Percentiles rank a stretch among this genome's conserved stretches.
These are phyloP conservation scores for Periglandula ipomoeae DNA, from an alignment of 2,329 filamentous ascomycete genomes.

Conservation along the genomic window DNA sequence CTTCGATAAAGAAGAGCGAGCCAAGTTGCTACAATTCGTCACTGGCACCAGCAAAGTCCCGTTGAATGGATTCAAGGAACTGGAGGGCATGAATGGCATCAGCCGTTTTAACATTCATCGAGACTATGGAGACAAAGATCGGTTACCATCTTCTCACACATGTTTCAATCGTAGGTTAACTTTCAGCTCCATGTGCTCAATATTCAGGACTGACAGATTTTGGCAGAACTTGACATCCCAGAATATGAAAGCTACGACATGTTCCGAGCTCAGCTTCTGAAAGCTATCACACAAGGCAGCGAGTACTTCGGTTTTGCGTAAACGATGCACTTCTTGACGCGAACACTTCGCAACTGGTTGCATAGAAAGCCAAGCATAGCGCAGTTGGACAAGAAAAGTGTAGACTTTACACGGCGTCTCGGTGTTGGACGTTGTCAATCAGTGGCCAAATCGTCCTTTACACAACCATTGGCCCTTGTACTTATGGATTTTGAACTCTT, in stretches of 20 bases:
- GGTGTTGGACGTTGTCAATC: slow-evolving; percentile 5
- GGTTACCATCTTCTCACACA: slow-evolving; percentile 91
- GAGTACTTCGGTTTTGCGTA: slow-evolving; percentile 98
- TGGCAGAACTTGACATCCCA: slow-evolving; percentile 87
- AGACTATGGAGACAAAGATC: slow-evolving; percentile 93
- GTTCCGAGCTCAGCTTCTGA: slow-evolving; percentile 79
- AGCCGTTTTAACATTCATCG: slow-evolving; percentile 98
- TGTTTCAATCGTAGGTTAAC: slow-evolving; percentile 91
- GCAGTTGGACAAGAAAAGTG: not conserved
- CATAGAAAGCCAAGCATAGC: not conserved
- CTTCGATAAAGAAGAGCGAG: slow-evolving; percentile 97
- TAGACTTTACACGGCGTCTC: slow-evolving; percentile 4
- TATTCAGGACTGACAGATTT: not conserved
- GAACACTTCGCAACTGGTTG: not conserved
- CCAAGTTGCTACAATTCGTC: slow-evolving; percentile 94
- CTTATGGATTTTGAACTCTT: not conserved
- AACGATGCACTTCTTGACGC: slow-evolving; percentile 15
- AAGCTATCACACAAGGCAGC: slow-evolving; percentile 94
- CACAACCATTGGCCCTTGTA: not conserved
- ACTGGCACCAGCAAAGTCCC: slow-evolving; percentile 98
- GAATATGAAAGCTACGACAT: slow-evolving; percentile 96
- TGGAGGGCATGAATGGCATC: slow-evolving; percentile 98
- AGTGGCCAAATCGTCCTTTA: not conserved
- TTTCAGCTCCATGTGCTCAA: slow-evolving; percentile 1
- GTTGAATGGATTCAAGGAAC: slow-evolving; percentile 95